phyloP scores from a whole-genome alignment of 2,329 filamentous ascomycete genomes.

The Colletotrichum sp. region DNA sequence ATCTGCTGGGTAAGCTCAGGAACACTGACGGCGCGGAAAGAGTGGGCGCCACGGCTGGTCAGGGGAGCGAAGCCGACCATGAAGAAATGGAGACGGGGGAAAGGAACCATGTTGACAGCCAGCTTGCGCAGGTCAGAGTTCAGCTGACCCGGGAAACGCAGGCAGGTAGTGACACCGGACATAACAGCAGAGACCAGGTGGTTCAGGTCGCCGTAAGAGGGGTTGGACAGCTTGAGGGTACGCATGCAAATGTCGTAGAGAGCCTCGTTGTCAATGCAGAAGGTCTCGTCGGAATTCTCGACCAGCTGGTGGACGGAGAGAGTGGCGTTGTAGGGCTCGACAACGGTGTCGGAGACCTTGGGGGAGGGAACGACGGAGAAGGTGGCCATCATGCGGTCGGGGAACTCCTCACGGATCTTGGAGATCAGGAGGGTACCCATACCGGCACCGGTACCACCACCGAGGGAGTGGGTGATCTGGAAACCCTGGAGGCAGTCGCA shows the following conservation, averaged over 20 bases:
- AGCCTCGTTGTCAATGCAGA: slow-evolving; percentile 99
- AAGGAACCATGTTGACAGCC: slow-evolving; percentile 99
- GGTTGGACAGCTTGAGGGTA: slow-evolving; percentile 97
- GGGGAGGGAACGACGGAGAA: slow-evolving; percentile 99
- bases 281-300: slow-evolving; percentile 99
- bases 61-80: slow-evolving; percentile 99
- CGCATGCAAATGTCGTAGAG: slow-evolving; percentile 99
- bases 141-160: slow-evolving; percentile 99
- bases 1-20: slow-evolving; percentile 99
- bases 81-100: slow-evolving; percentile 99
- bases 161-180: slow-evolving; percentile 97
- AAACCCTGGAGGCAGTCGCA: slow-evolving; percentile 99
- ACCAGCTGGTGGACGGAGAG: slow-evolving; percentile 99
- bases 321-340: slow-evolving; percentile 99
- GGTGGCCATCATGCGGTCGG: slow-evolving; percentile 99
- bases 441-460: slow-evolving; percentile 99
- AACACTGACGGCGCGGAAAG: slow-evolving; percentile 97
- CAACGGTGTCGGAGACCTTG: slow-evolving; percentile 99
- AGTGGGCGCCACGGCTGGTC: slow-evolving; percentile 83
- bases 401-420: slow-evolving; percentile 99
- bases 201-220: slow-evolving; percentile 99
- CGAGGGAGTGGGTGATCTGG: slow-evolving; percentile 99
- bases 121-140: slow-evolving; percentile 99
- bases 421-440: slow-evolving; percentile 99
- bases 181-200: slow-evolving; percentile 99